phyloP scores from a whole-genome alignment of 1,139 yeast genomes.

The Candida sp. region DNA sequence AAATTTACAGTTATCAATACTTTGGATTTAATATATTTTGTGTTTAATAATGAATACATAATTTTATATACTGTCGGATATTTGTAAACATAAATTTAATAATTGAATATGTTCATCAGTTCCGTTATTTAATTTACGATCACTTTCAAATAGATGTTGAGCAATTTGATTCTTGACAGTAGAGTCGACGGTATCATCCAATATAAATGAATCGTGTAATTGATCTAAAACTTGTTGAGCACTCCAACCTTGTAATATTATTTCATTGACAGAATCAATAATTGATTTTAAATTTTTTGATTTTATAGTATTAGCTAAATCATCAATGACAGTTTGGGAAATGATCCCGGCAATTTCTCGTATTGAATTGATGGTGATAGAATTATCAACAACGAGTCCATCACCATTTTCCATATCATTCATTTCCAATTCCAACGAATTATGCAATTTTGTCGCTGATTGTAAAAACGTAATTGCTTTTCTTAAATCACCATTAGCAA shows the following conservation, averaged over 20 bases:
- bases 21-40: neutral
- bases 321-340: slow-evolving; percentile 49
- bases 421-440: slow-evolving; percentile 17
- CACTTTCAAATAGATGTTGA: slow-evolving; percentile 67
- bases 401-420: slow-evolving; percentile 19
- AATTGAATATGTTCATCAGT: slow-evolving; percentile 89
- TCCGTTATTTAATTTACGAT: slow-evolving; percentile 75
- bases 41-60: neutral
- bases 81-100: slow-evolving; percentile 61
- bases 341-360: slow-evolving; percentile 87
- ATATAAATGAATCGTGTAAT: slow-evolving; percentile 69
- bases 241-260: slow-evolving; percentile 81
- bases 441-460: slow-evolving; percentile 69
- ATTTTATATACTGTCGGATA: slow-evolving; percentile 39
- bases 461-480: slow-evolving; percentile 90
- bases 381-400: slow-evolving; percentile 15
- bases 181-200: slow-evolving; percentile 52
- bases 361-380: slow-evolving; percentile 43
- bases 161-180: slow-evolving; percentile 64
- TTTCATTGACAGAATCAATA: slow-evolving; percentile 45
- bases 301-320: slow-evolving; percentile 38
- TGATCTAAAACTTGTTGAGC: slow-evolving; percentile 78
- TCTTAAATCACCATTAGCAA: slow-evolving; percentile 88
- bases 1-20: neutral
- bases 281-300: slow-evolving; percentile 35